These are phyloP conservation scores for Colletotrichum musae DNA, from an alignment of 2,329 filamentous ascomycete genomes.

Conservation along the genomic window DNA sequence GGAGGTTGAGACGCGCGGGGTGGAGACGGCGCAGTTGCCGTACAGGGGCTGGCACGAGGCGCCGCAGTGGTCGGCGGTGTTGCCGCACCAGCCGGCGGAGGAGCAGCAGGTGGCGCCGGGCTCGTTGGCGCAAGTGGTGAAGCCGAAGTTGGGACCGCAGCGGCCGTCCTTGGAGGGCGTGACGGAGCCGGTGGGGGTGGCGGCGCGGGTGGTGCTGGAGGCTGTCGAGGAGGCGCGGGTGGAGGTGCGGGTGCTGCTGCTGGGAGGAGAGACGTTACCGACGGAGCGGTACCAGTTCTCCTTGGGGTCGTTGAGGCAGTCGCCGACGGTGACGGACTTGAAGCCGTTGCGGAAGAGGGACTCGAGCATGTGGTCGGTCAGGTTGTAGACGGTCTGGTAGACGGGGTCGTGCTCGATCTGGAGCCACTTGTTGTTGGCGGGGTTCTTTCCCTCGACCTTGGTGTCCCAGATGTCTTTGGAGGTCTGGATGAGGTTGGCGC, in stretches of 20 bases:
- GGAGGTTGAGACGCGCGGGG: neutral
- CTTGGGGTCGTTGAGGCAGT: constrained; percentile 68
- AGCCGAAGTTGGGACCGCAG: constrained; percentile 46
- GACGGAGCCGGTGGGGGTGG: constrained; percentile 37
- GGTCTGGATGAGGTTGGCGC: constrained; percentile 49
- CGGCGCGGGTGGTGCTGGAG: constrained; percentile 15
- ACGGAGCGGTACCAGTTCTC: constrained; percentile 68
- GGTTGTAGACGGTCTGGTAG: constrained; percentile 55
- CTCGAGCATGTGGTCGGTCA: constrained; percentile 55
- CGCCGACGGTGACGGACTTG: constrained; percentile 62
- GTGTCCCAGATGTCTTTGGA: constrained; percentile 56
- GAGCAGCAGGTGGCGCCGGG: constrained; percentile 48
- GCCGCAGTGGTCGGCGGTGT: constrained; percentile 55
- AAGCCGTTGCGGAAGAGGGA: constrained; percentile 56
- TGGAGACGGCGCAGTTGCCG: constrained; percentile 43
- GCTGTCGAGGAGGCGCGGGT: constrained; percentile 10
- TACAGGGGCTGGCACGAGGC: constrained; percentile 54
- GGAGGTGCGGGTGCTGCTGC: constrained; percentile 15
- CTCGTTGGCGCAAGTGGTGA: constrained; percentile 45
- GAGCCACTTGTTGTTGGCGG: constrained; percentile 44
- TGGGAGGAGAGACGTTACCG: constrained; percentile 16
- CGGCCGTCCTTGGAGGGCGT: constrained; percentile 44
- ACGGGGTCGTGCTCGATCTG: constrained; percentile 59
- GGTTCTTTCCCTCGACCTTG: constrained; percentile 48
- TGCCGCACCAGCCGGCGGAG: constrained; percentile 54